Conservation (phyloP, 352 stramenopile genomes). For the Pythium insidiosum region DNA sequence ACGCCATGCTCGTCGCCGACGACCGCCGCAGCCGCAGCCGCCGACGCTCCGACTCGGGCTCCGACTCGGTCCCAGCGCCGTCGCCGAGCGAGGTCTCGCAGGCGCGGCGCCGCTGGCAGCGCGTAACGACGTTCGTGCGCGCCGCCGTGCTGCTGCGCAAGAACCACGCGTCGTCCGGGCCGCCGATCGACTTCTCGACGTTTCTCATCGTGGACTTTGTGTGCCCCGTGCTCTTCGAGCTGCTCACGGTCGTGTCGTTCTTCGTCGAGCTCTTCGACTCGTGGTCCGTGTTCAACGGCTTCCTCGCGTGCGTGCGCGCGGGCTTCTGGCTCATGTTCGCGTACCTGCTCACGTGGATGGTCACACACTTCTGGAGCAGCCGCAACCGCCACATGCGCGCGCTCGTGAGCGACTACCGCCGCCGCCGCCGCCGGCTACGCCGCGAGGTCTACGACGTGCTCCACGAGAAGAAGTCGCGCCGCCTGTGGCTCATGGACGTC, state of each 20-base stretch:
- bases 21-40: not conserved
- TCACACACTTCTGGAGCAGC: conserved; percentile 72
- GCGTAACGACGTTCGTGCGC: conserved; percentile 15
- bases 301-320: conserved; percentile 61
- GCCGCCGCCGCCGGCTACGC: conserved; percentile 37
- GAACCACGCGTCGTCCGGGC: conserved; percentile 46
- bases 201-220: conserved; percentile 73
- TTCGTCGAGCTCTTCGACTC: conserved; percentile 38
- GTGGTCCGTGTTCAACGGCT: conserved; percentile 52
- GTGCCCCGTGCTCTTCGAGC: conserved; percentile 64
- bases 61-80: conserved; percentile 3
- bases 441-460: conserved; percentile 42
- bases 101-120: conserved; percentile 28
- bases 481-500: conserved; percentile 67
- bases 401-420: conserved; percentile 72
- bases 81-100: too few relatives aligned
- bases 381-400: conserved; percentile 70
- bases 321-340: conserved; percentile 50
- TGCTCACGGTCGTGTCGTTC: conserved; percentile 40
- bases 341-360: conserved; percentile 65
- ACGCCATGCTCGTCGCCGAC: not conserved
- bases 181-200: conserved; percentile 57
- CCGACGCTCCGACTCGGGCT: not conserved
- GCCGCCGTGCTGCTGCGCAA: conserved; percentile 52
- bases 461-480: conserved; percentile 52